phyloP scores from a whole-genome alignment of 2,329 filamentous ascomycete species.

The Alternaria triticina region DNA sequence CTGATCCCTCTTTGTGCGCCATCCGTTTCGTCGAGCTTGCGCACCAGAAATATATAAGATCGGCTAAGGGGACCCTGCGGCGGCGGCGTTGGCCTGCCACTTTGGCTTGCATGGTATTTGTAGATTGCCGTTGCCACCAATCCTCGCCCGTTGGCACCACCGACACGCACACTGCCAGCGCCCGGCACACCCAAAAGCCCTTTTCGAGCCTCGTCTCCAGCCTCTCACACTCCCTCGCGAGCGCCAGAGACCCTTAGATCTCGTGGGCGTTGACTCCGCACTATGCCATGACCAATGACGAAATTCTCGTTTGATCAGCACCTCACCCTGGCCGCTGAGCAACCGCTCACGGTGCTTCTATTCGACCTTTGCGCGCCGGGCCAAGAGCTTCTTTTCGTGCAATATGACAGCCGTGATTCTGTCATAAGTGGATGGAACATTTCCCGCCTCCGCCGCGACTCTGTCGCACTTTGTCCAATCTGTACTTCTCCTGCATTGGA shows the following conservation, averaged over 20 bases:
- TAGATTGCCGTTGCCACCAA: constrained; percentile 8
- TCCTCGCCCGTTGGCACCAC: background rate
- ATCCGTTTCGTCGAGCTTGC: constrained; percentile 17
- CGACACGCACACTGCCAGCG: background rate
- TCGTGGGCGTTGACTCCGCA: constrained; percentile 1
- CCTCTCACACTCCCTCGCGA: background rate
- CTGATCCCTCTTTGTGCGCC: constrained; percentile 27
- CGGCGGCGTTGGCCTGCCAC: constrained; percentile 17
- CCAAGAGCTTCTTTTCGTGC: constrained; percentile 14
- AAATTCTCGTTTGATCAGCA: constrained; percentile 28
- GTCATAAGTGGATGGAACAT: constrained; percentile 7
- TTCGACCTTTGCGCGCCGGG: constrained; percentile 16
- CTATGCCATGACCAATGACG: constrained; percentile 12
- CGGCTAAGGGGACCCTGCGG: constrained; percentile 37
- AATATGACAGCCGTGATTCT: background rate
- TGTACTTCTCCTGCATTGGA: constrained; percentile 12
- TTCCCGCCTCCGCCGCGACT: constrained; percentile 6
- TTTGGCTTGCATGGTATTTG: constrained; percentile 5
- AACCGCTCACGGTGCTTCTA: constrained; percentile 18
- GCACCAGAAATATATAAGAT: constrained; percentile 29
- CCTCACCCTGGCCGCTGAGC: constrained; percentile 16
- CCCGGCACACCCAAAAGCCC: background rate
- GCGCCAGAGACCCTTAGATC: background rate
- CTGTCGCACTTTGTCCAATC: constrained; percentile 8
- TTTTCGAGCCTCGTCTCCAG: background rate